Evolutionary conservation across 2,329 filamentous ascomycete genomes (phyloP).

Genomic region (Phaeoacremonium minimum): DNA sequence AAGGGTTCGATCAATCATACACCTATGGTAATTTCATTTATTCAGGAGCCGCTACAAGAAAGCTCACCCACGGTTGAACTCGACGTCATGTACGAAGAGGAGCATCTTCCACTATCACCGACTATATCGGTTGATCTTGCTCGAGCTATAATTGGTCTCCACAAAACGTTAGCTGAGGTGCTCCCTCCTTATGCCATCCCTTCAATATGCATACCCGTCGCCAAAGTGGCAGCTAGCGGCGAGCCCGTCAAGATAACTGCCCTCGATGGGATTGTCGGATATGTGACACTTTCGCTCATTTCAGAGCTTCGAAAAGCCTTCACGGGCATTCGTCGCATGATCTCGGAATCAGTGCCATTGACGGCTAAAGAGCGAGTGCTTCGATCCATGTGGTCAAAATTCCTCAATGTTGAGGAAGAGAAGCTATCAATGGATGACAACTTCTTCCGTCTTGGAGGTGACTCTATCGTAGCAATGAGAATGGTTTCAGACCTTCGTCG

Average conservation of each 20-base stretch:
- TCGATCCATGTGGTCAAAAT: constrained; percentile 19
- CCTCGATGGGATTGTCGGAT: constrained; percentile 23
- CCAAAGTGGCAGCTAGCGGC: constrained; percentile 23
- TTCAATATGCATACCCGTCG: constrained; percentile 33
- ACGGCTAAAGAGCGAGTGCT: constrained; percentile 29
- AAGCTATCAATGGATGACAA: constrained; percentile 26
- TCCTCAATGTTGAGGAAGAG: constrained; percentile 18
- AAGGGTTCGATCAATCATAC: no score
- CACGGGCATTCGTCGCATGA: constrained; percentile 25
- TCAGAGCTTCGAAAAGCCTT: constrained; percentile 16
- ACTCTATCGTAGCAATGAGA: constrained; percentile 31
- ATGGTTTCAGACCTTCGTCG: constrained; percentile 33
- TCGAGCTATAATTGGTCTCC: constrained; percentile 29
- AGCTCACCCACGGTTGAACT: no score
- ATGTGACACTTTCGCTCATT: constrained; percentile 13
- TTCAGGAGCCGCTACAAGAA: no score
- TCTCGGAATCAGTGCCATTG: constrained; percentile 16
- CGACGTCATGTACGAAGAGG: no score
- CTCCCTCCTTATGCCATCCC: constrained; percentile 45
- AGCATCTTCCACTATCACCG: no score
- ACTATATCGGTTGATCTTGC: no score
- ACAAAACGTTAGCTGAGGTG: constrained; percentile 33
- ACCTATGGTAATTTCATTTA: no score
- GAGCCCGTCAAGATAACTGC: constrained; percentile 24
- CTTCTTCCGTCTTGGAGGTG: constrained; percentile 30